Base-by-base conservation (phyloP, 1,284 basidiomycete genomes). In the Marasmius tenuissimus region DNA sequence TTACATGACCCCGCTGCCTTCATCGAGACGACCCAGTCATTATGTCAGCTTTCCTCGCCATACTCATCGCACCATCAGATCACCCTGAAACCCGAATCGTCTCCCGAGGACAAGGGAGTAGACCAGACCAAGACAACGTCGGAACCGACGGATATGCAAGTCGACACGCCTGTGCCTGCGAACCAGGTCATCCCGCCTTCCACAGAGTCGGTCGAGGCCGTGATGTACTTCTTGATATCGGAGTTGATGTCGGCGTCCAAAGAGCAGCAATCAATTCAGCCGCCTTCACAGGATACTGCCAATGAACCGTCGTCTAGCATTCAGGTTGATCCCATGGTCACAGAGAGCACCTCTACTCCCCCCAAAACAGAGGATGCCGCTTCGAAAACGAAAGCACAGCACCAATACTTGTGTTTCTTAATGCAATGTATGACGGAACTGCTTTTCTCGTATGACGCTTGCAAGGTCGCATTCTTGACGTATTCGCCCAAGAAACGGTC, bases 371-470 rank as follows among this genome's bases (percentile, higher is more conserved):
- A 34, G 12, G 35, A 54, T 5, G 20, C 16, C 14, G 37, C 48
- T 22, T 22, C 64, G 12, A 57, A 59, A 38, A 59, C 67, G 16
- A 72, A 78, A 59, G 81, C 85, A 61, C 78, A 76, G 39, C 76
- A 78, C 57, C 76, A 89, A 63, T 97, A 96, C 71, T 81, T 86
- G 12, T 92, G 90, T 69, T 94, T 98, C 79, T 76, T 98, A 63
- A 92, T 98, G 87, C 93, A 97, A 70, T 90, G 90, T 65, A 80
- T 98, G 54, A 94, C 94, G 1, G 97, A 99, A 77, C 81, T 98
- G 2, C 77, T 97, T 1, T 96, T 97, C 62, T 98, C 96, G 16
- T 99, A 99, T 73, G 89, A 94, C 66, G 76, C 88, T 1, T 97
- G 95, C 85, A 99, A 98, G 76, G 74, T 88, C 27, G 88, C 91